These are phyloP conservation scores for Tetrapisispora taiwanensis DNA, from an alignment of 805 yeast species.

Conservation along the genomic window DNA sequence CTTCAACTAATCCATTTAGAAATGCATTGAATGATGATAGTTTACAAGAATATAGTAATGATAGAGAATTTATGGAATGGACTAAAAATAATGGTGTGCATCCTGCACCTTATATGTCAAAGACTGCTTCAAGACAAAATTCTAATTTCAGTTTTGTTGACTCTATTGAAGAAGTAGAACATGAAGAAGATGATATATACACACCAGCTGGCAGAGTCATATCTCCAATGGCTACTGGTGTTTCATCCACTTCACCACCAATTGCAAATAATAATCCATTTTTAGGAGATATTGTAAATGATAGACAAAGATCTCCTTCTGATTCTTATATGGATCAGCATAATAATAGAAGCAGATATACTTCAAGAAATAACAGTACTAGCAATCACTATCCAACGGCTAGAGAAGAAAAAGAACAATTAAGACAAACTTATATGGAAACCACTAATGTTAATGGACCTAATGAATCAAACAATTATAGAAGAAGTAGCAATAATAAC, in stretches of 20 bases:
- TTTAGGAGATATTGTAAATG: slow-evolving; percentile 18
- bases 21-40: slow-evolving; percentile 31
- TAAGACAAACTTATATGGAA: slow-evolving; percentile 27
- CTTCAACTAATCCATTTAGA: slow-evolving; percentile 69
- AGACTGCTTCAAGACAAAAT: slow-evolving; percentile 20
- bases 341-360: slow-evolving; percentile 5
- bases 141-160: slow-evolving; percentile 35
- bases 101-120: slow-evolving; percentile 7
- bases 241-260: slow-evolving; percentile 18
- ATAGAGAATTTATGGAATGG: slow-evolving; percentile 47
- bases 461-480: background rate
- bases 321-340: slow-evolving; percentile 11
- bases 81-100: slow-evolving; percentile 25
- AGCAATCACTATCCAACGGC: slow-evolving; percentile 31
- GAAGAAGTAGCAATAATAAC: slow-evolving; percentile 5
- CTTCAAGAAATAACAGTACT: slow-evolving; percentile 4
- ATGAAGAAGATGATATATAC: slow-evolving; percentile 11
- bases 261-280: slow-evolving; percentile 23
- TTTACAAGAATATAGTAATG: slow-evolving; percentile 21
- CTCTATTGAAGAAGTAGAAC: slow-evolving; percentile 32
- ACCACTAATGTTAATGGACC: slow-evolving; percentile 6
- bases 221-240: slow-evolving; percentile 19
- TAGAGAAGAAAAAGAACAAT: slow-evolving; percentile 24
- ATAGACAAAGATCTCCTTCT: background rate
- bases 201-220: slow-evolving; percentile 13